A percentile compares a stretch with the other conserved stretches of the same genome.
Conservation (phyloP, 2,329 filamentous ascomycete species). For the Pseudogymnoascus pannorum region DNA sequence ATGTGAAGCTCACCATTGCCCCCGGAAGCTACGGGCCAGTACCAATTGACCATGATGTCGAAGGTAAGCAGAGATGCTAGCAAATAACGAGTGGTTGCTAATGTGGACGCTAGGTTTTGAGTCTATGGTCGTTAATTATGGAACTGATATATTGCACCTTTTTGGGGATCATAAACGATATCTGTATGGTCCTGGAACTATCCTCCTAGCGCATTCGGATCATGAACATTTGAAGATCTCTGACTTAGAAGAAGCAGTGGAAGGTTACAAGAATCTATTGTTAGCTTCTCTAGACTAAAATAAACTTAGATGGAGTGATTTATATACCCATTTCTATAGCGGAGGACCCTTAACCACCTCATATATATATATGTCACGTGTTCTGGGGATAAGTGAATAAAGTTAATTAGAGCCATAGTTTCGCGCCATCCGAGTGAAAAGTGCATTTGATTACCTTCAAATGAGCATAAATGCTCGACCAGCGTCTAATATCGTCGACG, state of each 20-base stretch:
- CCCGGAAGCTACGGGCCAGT: slow-evolving; percentile 66
- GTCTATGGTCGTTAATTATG: slow-evolving; percentile 81
- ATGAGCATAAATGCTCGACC: background rate
- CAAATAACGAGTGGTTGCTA: slow-evolving; percentile 9
- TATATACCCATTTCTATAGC: background rate
- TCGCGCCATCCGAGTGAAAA: background rate
- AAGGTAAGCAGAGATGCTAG: slow-evolving; percentile 41
- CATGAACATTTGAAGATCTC: slow-evolving; percentile 70
- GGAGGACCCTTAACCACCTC: background rate
- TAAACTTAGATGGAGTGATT: background rate
- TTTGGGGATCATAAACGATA: slow-evolving; percentile 59
- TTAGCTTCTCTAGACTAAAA: background rate
- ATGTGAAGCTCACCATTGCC: slow-evolving; percentile 46
- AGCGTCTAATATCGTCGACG: background rate
- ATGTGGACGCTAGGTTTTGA: slow-evolving; percentile 53
- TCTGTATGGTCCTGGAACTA: slow-evolving; percentile 63
- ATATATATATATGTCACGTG: background rate
- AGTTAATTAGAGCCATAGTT: background rate
- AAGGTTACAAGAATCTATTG: slow-evolving; percentile 58
- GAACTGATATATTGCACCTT: slow-evolving; percentile 81
- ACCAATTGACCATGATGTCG: slow-evolving; percentile 69
- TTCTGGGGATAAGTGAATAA: background rate
- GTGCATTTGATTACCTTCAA: background rate
- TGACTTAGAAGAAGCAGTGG: slow-evolving; percentile 70
- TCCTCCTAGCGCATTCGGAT: slow-evolving; percentile 80